A percentile compares a stretch with the other conserved stretches of the same genome.
These are phyloP conservation scores for Phytophthora brassicae DNA, from an alignment of 352 stramenopile species.

Conservation along the genomic window DNA sequence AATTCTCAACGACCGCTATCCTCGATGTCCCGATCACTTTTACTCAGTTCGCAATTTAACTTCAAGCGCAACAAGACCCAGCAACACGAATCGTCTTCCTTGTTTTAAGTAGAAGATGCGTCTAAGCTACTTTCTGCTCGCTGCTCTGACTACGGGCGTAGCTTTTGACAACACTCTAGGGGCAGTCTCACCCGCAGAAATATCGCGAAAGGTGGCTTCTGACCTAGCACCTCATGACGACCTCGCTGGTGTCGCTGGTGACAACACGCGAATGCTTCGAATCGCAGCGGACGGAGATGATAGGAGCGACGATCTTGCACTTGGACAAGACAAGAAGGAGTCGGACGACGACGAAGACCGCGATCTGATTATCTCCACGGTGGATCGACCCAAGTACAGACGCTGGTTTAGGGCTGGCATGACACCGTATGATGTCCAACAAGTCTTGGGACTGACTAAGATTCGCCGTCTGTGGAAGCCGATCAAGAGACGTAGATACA, in stretches of 20 bases:
- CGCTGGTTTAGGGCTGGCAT: conserved; percentile 12
- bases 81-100: no score
- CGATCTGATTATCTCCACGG: conserved; percentile 9
- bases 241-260: background rate
- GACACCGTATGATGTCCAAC: conserved; percentile 6
- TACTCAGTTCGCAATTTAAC: no score
- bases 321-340: background rate
- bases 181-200: background rate
- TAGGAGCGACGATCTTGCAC: background rate
- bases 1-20: no score
- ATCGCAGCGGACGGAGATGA: background rate
- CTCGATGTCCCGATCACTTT: no score
- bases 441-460: conserved; percentile 12
- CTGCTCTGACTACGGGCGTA: no score
- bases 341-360: conserved; percentile 10
- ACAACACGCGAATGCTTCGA: conserved; percentile 1
- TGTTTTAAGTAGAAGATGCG: no score
- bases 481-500: conserved; percentile 16
- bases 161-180: background rate
- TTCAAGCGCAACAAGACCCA: no score
- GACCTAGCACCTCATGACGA: background rate
- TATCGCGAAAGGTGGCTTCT: background rate
- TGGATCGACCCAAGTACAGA: conserved; percentile 7
- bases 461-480: conserved; percentile 12
- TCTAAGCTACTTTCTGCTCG: no score